phyloP scores from a whole-genome alignment of 495 filamentous ascomycete species.

The Beverwykella pulmonaria region DNA sequence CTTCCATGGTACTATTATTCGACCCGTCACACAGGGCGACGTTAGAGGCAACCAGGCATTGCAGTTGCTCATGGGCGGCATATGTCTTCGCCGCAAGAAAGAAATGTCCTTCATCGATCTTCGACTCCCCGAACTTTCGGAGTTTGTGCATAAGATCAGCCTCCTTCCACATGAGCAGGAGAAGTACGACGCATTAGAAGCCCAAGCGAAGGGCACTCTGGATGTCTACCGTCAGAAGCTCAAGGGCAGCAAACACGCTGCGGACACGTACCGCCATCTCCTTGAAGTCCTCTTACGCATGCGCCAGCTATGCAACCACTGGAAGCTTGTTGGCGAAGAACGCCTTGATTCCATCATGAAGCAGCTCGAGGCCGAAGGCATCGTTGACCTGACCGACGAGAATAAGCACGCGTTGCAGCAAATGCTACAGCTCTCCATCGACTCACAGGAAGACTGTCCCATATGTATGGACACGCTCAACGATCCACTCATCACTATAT shows the following conservation, averaged over 20 bases:
- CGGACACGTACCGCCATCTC: slow-evolving; percentile 62
- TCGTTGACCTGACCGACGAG: slow-evolving; percentile 72
- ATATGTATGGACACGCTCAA: slow-evolving; percentile 78
- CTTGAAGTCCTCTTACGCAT: slow-evolving; percentile 83
- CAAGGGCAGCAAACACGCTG: slow-evolving; percentile 45
- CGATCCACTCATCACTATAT: slow-evolving; percentile 82
- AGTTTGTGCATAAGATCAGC: slow-evolving; percentile 77
- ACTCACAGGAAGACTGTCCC: slow-evolving; percentile 80
- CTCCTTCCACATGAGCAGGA: slow-evolving; percentile 75
- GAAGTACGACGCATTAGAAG: slow-evolving; percentile 77
- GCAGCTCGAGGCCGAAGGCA: slow-evolving; percentile 64
- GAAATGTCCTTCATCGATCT: slow-evolving; percentile 89
- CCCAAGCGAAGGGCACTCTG: slow-evolving; percentile 75
- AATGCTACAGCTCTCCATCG: slow-evolving; percentile 75
- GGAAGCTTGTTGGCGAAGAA: slow-evolving; percentile 71
- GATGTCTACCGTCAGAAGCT: slow-evolving; percentile 57
- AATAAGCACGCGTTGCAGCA: slow-evolving; percentile 74
- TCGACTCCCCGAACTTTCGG: slow-evolving; percentile 73
- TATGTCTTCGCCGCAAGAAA: slow-evolving; percentile 83
- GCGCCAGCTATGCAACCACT: slow-evolving; percentile 87
- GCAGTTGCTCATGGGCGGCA: slow-evolving; percentile 76
- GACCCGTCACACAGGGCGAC: slow-evolving; percentile 66
- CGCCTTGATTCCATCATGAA: slow-evolving; percentile 71
- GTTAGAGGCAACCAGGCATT: slow-evolving; percentile 64
- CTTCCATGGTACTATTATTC: slow-evolving; percentile 74